Conservation (phyloP, 768 basidiomycete species). For the Trametes gibbosa region DNA sequence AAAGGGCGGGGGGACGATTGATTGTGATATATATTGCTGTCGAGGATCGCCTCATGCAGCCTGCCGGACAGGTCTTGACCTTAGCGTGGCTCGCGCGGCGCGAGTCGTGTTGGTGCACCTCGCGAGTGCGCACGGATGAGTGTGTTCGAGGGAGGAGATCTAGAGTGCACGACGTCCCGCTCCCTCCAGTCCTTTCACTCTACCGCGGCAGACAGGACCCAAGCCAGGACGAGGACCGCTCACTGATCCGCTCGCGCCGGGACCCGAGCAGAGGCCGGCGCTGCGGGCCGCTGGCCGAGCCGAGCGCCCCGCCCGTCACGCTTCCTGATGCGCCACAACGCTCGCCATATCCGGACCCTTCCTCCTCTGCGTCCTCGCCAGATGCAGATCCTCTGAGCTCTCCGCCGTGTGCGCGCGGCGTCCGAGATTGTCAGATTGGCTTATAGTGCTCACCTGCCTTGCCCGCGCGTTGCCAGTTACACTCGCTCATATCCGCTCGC, state of each 20-base stretch:
- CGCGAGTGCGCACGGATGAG: neutral
- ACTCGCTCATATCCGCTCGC: too few relatives aligned
- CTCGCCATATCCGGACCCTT: neutral
- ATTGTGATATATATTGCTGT: constrained; percentile 1
- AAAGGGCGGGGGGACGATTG: neutral
- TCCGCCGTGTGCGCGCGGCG: neutral
- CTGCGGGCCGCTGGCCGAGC: too few relatives aligned
- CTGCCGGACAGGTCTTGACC: neutral
- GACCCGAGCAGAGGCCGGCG: neutral
- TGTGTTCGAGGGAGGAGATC: too few relatives aligned
- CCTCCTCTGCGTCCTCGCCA: neutral
- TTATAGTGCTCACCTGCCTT: neutral
- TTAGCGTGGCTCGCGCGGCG: neutral
- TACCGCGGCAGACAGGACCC: too few relatives aligned
- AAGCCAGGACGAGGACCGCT: too few relatives aligned
- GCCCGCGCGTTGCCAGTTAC: too few relatives aligned
- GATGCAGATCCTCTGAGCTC: neutral
- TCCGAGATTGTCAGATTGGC: neutral
- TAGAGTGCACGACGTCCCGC: too few relatives aligned
- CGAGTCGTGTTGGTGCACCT: neutral
- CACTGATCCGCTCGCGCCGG: neutral
- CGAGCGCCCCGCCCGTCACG: neutral
- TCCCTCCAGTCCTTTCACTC: too few relatives aligned
- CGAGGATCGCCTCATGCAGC: neutral
- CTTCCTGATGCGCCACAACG: constrained; percentile 10